Percentiles rank a stretch among this genome's conserved stretches.
phyloP scores from a whole-genome alignment of 164 flowering plant genomes.

The Stephania yunnanensis region DNA sequence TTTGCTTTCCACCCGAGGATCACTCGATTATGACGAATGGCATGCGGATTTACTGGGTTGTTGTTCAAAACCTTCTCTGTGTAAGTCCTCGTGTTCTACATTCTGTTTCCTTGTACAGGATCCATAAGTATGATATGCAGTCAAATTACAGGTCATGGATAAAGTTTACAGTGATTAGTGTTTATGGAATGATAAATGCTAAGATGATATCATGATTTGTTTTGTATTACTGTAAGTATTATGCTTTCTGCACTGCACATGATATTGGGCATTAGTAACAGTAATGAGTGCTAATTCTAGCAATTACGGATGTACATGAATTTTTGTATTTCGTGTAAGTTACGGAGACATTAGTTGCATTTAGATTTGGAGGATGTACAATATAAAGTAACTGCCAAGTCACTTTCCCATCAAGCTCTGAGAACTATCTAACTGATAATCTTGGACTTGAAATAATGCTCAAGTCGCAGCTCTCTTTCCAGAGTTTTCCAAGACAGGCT shows the following conservation, averaged over 20 bases:
- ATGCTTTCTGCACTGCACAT: background rate
- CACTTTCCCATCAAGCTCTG: background rate
- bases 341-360: background rate
- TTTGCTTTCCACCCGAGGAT: conserved; percentile 50
- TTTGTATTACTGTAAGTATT: background rate
- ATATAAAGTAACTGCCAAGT: background rate
- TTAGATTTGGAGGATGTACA: background rate
- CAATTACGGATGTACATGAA: background rate
- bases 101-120: background rate
- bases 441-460: background rate
- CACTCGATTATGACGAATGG: conserved; percentile 68
- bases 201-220: background rate
- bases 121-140: background rate
- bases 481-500: background rate
- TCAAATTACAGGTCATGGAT: background rate
- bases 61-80: conserved; percentile 80
- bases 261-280: background rate
- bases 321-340: background rate
- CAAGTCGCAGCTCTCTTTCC: background rate
- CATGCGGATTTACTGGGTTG: conserved; percentile 90
- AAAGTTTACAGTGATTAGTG: background rate
- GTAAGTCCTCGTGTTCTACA: conserved; percentile 37
- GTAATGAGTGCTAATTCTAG: background rate
- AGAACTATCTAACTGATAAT: background rate
- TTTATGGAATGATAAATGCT: background rate